Percentiles rank a stretch among this genome's conserved stretches.
Evolutionary conservation across 1,284 basidiomycete species (phyloP).

Genomic region (Ustilago nuda): DNA sequence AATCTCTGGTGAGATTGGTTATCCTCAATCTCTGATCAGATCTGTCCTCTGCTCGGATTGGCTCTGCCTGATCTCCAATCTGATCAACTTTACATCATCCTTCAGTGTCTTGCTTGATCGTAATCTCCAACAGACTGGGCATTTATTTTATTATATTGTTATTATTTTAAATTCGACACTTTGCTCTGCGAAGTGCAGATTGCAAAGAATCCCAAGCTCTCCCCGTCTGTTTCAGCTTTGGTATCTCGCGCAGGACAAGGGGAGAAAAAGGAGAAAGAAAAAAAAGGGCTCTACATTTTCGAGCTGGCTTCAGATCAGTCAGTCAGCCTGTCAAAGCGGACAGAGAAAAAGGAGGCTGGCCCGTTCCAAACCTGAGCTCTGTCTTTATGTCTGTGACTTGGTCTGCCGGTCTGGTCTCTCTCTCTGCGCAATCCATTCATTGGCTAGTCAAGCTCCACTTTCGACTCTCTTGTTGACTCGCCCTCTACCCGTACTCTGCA

Average conservation of each 20-base stretch:
- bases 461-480: slow-evolving; percentile 3
- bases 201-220: not conserved
- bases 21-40: too few species aligned
- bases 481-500: slow-evolving; percentile 23
- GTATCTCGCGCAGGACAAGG: slow-evolving; percentile 5
- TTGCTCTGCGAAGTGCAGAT: not conserved
- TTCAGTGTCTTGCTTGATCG: too few species aligned
- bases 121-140: too few species aligned
- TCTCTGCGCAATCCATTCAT: slow-evolving; percentile 1
- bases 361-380: slow-evolving; percentile 1
- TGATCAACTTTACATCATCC: too few species aligned
- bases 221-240: not conserved
- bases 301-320: slow-evolving; percentile 11
- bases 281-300: not conserved
- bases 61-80: too few species aligned
- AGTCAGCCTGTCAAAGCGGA: slow-evolving; percentile 1
- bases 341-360: slow-evolving; percentile 5
- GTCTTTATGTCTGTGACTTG: not conserved
- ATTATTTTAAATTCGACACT: not conserved
- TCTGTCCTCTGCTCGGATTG: too few species aligned
- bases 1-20: too few species aligned
- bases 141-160: not conserved
- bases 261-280: not conserved
- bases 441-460: slow-evolving; percentile 16
- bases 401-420: slow-evolving; percentile 35